Base-by-base conservation (phyloP, 345 rosid species). In the Orychophragmus violaceus region DNA sequence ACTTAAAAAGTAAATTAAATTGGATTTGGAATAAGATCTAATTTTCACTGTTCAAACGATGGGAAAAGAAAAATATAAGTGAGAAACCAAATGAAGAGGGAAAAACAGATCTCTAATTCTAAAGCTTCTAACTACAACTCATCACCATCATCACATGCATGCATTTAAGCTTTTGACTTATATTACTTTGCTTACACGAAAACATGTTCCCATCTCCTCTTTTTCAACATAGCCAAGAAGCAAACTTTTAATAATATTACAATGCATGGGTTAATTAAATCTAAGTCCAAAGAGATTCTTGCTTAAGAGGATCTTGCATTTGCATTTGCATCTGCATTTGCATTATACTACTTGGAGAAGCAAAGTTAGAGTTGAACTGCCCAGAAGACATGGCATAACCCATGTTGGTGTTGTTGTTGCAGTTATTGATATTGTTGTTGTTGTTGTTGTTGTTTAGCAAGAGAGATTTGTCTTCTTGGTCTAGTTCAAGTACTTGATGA, bases 211-310 rank as follows among this genome's bases (percentile, higher is more conserved):
- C 71, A 37, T 66, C 35, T 39, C 11, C 44, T 27, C 18, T 25
- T 39, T 64, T 41, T 12, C 66, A 39, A 66, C 77, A 50, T 51
- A 73, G 61, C 62, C 56, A 73, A 28, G 77, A 49, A 51, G 54
- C 21, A 73, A 72, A 65, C 59, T 71, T n/a, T n/a, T n/a, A n/a
- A n/a, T n/a, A n/a, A n/a, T n/a, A n/a, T n/a, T n/a, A n/a, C n/a
- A n/a, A n/a, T n/a, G n/a, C n/a, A n/a, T n/a, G n/a, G n/a, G n/a
- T n/a, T n/a, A n/a, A n/a, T n/a, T 13, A 22, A 22, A n/a, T 44
- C 41, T n/a, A 87, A 72, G 83, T 90, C 90, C 90, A 90, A 32
- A 87, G 85, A 50, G 86, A 81, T 84, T 87, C 92, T 74, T 74
- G 79, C 74, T 84, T 86, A n/a, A 78, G 86, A 67, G 88, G 85